These are phyloP conservation scores for Exidia glandulosa DNA, from an alignment of 768 basidiomycete species.

Conservation along the genomic window DNA sequence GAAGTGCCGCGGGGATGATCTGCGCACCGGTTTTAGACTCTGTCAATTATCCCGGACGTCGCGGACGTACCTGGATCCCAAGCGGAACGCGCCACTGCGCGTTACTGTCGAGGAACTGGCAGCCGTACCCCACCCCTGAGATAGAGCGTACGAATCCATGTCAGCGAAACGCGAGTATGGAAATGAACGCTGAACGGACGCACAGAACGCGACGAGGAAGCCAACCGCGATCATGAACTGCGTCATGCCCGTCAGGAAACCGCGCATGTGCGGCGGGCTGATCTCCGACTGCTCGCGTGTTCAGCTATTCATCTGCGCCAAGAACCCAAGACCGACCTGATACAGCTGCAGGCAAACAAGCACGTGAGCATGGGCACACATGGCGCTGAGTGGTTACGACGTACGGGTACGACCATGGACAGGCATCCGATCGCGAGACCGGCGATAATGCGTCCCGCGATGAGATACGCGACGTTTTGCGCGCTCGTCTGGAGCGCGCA, in stretches of 20 bases:
- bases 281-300: slow-evolving; percentile 41
- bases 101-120: slow-evolving; percentile 37
- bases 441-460: slow-evolving; percentile 45
- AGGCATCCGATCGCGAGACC: slow-evolving; percentile 49
- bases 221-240: slow-evolving; percentile 55
- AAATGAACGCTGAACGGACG: neutral
- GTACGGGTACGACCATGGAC: slow-evolving; percentile 46
- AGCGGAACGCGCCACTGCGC: slow-evolving; percentile 44
- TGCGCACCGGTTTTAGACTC: slow-evolving; percentile 10
- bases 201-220: slow-evolving; percentile 47
- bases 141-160: neutral
- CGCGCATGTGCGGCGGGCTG: slow-evolving; percentile 49
- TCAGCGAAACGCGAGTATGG: neutral
- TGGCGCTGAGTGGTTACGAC: slow-evolving; percentile 25
- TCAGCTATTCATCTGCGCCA: neutral
- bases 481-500: slow-evolving; percentile 54
- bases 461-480: slow-evolving; percentile 40
- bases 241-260: slow-evolving; percentile 52
- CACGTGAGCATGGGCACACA: neutral
- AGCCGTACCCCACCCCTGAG: slow-evolving; percentile 41
- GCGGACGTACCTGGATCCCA: slow-evolving; percentile 33
- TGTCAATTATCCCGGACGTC: neutral
- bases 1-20: slow-evolving; percentile 39
- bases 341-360: neutral
- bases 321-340: neutral